A percentile compares a stretch with the other conserved stretches of the same genome.
Conservation (phyloP, 1,284 basidiomycete genomes). For the Ganoderma boninense region DNA sequence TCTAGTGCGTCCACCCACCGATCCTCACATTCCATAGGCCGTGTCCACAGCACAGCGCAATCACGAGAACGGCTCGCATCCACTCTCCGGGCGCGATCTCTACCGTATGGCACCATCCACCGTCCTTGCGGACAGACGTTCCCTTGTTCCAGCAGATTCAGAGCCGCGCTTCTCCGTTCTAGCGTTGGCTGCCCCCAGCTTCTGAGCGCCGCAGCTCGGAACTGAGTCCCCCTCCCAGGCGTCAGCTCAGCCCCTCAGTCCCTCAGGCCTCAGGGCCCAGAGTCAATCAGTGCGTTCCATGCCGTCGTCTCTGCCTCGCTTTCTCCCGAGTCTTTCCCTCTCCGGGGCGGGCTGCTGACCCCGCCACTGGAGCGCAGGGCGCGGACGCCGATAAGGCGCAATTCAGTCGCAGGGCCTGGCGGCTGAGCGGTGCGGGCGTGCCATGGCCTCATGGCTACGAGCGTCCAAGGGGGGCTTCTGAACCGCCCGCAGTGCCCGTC, state of each 20-base stretch:
- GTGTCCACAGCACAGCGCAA: neutral
- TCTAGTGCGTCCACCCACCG: neutral
- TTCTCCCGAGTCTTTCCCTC: neutral
- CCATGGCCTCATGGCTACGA: conserved; percentile 19
- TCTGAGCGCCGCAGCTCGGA: conserved; percentile 1
- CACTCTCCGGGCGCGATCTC: neutral
- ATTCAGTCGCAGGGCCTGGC: neutral
- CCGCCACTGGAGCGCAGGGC: neutral
- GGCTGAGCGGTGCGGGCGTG: conserved; percentile 11
- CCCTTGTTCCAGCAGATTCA: neutral
- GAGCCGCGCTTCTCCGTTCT: neutral
- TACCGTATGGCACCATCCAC: neutral
- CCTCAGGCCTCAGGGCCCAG: neutral
- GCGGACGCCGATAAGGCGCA: neutral
- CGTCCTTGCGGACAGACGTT: neutral
- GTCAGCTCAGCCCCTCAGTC: neutral
- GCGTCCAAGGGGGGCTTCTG: conserved; percentile 17
- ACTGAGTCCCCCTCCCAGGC: neutral
- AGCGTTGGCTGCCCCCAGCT: neutral
- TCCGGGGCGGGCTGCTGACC: neutral
- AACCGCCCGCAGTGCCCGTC: neutral
- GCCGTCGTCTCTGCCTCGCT: neutral
- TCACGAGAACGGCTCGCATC: neutral
- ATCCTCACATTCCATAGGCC: neutral
- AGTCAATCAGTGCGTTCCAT: conserved; percentile 4